phyloP scores from a whole-genome alignment of 2,329 filamentous ascomycete species.

The Neopestalotiopsis sp. region DNA sequence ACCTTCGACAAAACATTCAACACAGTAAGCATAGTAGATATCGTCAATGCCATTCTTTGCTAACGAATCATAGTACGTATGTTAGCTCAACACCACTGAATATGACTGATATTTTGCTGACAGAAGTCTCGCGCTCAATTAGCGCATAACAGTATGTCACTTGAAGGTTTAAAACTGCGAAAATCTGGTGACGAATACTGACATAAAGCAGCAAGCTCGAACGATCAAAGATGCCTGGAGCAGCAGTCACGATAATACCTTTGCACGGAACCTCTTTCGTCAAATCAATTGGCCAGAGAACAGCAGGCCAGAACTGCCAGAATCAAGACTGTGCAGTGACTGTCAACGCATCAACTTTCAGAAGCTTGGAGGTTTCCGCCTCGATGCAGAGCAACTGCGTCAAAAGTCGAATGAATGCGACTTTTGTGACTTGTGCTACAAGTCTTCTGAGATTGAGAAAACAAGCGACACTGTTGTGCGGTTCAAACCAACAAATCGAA shows the following conservation, averaged over 20 bases:
- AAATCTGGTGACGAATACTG: background rate
- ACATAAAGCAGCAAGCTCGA: background rate
- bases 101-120: background rate
- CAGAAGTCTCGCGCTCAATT: background rate
- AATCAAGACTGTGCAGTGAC: background rate
- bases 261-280: background rate
- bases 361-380: background rate
- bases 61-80: background rate
- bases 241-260: background rate
- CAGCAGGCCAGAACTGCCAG: background rate
- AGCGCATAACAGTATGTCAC: background rate
- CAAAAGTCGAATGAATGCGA: conserved; percentile 7
- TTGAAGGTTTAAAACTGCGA: background rate
- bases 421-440: conserved; percentile 16
- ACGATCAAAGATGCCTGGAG: background rate
- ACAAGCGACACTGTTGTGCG: background rate
- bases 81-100: background rate
- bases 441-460: background rate
- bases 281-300: background rate
- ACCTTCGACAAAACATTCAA: background rate
- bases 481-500: conserved; percentile 6
- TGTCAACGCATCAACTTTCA: background rate
- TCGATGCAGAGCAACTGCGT: conserved; percentile 4
- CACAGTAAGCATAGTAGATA: background rate
- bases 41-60: background rate